Conservation (phyloP, 2,329 filamentous ascomycete species). For the Colletotrichum truncatum region DNA sequence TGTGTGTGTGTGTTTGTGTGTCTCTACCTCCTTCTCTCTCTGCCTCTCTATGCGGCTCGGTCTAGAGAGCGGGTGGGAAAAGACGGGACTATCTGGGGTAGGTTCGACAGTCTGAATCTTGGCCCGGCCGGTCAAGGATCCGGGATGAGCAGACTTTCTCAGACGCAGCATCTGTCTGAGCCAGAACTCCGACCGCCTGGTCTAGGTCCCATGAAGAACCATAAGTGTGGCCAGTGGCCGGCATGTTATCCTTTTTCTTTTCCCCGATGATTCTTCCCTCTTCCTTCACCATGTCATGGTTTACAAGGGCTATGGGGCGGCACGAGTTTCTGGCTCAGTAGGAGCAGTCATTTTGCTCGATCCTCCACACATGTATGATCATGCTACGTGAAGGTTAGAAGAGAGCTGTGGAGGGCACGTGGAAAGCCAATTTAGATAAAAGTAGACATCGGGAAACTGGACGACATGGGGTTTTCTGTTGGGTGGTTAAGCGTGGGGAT, state of each 20-base stretch:
- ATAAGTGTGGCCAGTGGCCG: neutral
- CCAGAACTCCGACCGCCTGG: neutral
- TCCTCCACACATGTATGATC: too few species aligned
- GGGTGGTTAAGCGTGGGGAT: slow-evolving; percentile 15
- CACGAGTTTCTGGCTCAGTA: too few species aligned
- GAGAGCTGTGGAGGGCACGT: too few species aligned
- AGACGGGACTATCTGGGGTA: neutral
- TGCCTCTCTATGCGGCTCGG: slow-evolving; percentile 2
- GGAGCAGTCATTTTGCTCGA: too few species aligned
- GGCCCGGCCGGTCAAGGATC: slow-evolving; percentile 10
- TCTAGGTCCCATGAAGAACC: neutral
- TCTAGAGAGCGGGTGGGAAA: neutral
- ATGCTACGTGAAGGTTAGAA: too few species aligned
- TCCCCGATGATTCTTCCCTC: too few species aligned
- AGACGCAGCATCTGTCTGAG: slow-evolving; percentile 6
- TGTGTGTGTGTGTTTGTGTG: too few species aligned
- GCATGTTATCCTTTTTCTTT: neutral
- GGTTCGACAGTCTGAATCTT: neutral
- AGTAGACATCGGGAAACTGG: neutral
- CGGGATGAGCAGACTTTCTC: neutral
- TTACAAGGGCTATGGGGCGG: too few species aligned
- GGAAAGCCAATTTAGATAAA: neutral
- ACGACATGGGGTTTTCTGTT: neutral
- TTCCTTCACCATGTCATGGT: too few species aligned
- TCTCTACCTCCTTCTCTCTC: too few species aligned